Conservation (phyloP, 805 yeast genomes). For the Ogataea nakhonphanomensis region DNA sequence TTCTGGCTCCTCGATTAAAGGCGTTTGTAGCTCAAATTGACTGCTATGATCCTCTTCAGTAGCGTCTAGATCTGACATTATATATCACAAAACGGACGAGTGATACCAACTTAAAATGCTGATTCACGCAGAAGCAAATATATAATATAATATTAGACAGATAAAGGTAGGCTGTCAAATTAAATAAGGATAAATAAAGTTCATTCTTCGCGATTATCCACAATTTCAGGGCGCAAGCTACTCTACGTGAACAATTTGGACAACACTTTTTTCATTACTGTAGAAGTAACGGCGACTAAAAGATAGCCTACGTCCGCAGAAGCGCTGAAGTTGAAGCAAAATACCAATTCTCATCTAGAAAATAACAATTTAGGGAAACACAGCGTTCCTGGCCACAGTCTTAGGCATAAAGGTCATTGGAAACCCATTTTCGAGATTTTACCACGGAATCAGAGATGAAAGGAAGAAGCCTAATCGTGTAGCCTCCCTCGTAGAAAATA, state of each 20-base stretch:
- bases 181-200: not conserved
- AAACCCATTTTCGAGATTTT: too few relatives aligned
- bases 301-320: constrained; percentile 33
- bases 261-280: not conserved
- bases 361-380: too few relatives aligned
- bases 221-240: constrained; percentile 5
- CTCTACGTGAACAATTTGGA: constrained; percentile 10
- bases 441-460: too few relatives aligned
- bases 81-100: not conserved
- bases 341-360: too few relatives aligned
- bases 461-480: too few relatives aligned
- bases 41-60: constrained; percentile 1
- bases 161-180: constrained; percentile 6
- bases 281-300: constrained; percentile 3
- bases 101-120: not conserved
- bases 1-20: constrained; percentile 3
- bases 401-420: too few relatives aligned
- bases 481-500: too few relatives aligned
- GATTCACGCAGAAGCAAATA: constrained; percentile 12
- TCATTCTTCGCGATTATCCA: constrained; percentile 7
- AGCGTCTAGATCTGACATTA: constrained; percentile 5
- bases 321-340: too few relatives aligned
- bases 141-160: not conserved
- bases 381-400: too few relatives aligned
- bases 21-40: constrained; percentile 1